These are phyloP conservation scores for Fraxinus pennsylvanica DNA, from an alignment of 257 asterid genomes.

Conservation along the genomic window DNA sequence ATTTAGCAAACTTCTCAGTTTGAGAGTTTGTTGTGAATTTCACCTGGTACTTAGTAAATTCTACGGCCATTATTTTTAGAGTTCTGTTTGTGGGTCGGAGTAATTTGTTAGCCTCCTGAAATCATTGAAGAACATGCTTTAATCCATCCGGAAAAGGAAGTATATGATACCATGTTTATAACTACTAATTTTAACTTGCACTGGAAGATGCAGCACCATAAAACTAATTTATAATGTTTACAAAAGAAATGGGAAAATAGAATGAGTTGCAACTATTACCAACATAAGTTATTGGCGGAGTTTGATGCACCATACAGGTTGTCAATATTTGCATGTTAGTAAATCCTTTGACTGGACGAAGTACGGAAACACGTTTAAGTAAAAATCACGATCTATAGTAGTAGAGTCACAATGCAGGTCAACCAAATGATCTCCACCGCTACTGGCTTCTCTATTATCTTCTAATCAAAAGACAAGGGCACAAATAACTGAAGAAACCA, in stretches of 20 bases:
- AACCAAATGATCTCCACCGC: background rate
- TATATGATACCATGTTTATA: constrained; percentile 9
- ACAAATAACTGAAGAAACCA: background rate
- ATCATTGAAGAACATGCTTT: constrained; percentile 27
- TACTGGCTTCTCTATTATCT: background rate
- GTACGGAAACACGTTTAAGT: background rate
- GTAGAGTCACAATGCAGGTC: background rate
- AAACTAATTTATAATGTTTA: background rate
- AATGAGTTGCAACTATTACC: background rate
- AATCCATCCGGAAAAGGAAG: background rate
- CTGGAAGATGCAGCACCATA: background rate
- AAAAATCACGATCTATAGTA: background rate
- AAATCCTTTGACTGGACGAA: background rate
- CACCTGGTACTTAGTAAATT: constrained; percentile 96
- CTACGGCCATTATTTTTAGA: constrained; percentile 88
- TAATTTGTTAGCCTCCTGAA: constrained; percentile 92
- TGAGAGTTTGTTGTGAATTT: constrained; percentile 14
- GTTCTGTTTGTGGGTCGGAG: constrained; percentile 87
- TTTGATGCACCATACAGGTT: background rate
- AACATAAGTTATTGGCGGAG: background rate
- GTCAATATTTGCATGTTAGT: background rate
- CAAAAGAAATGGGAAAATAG: background rate
- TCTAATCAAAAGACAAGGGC: background rate
- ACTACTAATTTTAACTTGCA: background rate
- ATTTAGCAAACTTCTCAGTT: too few relatives aligned